Percentiles rank a stretch among this genome's conserved stretches.
Evolutionary conservation across 1,284 basidiomycete species (phyloP).

Genomic region (Sporisorium iseilematis-ciliati): DNA sequence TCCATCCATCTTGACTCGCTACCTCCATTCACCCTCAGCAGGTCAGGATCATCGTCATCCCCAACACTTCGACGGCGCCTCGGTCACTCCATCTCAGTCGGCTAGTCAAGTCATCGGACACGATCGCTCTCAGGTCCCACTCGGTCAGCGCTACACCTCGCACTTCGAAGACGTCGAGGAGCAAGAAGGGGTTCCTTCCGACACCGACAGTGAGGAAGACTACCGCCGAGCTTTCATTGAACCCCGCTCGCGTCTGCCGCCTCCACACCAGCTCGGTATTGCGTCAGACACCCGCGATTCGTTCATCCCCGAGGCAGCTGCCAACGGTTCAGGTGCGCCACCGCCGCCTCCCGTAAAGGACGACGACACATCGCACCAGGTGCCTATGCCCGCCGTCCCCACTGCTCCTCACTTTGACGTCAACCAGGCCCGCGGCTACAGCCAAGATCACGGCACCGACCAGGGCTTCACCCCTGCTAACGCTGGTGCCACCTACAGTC

Average conservation of each 20-base stretch:
- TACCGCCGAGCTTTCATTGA: conserved; percentile 53
- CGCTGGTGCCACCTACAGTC: conserved; percentile 16
- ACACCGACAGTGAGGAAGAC: conserved; percentile 56
- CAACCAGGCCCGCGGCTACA: conserved; percentile 51
- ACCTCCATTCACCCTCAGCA: not conserved
- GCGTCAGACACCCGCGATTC: conserved; percentile 45
- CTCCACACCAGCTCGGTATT: conserved; percentile 49
- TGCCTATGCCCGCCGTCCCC: conserved; percentile 53
- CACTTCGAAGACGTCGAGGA: conserved; percentile 60
- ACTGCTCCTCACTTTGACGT: conserved; percentile 53
- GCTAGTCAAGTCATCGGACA: conserved; percentile 68
- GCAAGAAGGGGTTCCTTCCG: conserved; percentile 48
- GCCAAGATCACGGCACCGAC: conserved; percentile 24
- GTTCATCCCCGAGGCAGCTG: conserved; percentile 37
- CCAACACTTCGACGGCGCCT: conserved; percentile 62
- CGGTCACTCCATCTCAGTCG: conserved; percentile 70
- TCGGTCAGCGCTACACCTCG: conserved; percentile 51
- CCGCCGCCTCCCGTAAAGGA: conserved; percentile 35
- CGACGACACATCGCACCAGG: conserved; percentile 24
- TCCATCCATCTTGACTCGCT: not conserved
- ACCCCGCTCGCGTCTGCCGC: conserved; percentile 47
- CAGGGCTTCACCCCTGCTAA: conserved; percentile 29
- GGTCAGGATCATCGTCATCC: conserved; percentile 31
- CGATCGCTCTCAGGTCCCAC: conserved; percentile 39
- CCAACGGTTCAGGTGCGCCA: conserved; percentile 27